These are phyloP conservation scores for Kondoa malvinella DNA, from an alignment of 768 basidiomycete species.

Conservation along the genomic window DNA sequence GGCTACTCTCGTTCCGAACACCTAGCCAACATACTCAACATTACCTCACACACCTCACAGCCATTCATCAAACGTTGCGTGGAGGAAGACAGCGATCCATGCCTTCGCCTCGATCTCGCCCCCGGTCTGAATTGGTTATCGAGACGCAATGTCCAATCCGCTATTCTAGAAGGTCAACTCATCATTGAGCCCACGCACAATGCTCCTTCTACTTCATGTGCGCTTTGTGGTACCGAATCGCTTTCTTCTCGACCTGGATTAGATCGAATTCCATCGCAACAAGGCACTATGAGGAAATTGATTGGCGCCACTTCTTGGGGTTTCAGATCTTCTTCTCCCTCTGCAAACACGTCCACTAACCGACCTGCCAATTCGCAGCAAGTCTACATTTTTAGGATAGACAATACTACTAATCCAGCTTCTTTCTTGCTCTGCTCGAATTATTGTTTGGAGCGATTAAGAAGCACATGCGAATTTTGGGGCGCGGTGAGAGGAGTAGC, in stretches of 20 bases:
- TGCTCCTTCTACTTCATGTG: constrained; percentile 21
- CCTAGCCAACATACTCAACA: constrained; percentile 22
- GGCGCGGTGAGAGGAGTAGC: constrained; percentile 24
- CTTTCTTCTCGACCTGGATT: background rate
- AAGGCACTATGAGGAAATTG: constrained; percentile 1
- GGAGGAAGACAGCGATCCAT: constrained; percentile 54
- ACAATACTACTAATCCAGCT: constrained; percentile 15
- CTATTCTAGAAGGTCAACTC: constrained; percentile 73
- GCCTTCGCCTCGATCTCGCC: constrained; percentile 78
- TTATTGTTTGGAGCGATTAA: constrained; percentile 25
- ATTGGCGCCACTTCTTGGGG: constrained; percentile 6
- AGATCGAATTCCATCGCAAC: background rate
- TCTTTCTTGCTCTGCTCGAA: constrained; percentile 25
- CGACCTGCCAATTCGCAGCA: constrained; percentile 9
- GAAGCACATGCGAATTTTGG: constrained; percentile 30
- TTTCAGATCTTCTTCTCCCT: constrained; percentile 4
- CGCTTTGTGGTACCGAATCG: constrained; percentile 22
- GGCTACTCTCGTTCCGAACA: constrained; percentile 10
- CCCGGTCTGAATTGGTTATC: constrained; percentile 90
- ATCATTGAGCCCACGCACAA: constrained; percentile 52
- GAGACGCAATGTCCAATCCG: constrained; percentile 60
- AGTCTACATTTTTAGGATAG: constrained; percentile 25
- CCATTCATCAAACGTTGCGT: constrained; percentile 28
- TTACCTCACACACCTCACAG: constrained; percentile 24
- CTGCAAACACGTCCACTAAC: constrained; percentile 2